phyloP scores from a whole-genome alignment of 2,329 filamentous ascomycete species.

The Trichoderma atroviride region DNA sequence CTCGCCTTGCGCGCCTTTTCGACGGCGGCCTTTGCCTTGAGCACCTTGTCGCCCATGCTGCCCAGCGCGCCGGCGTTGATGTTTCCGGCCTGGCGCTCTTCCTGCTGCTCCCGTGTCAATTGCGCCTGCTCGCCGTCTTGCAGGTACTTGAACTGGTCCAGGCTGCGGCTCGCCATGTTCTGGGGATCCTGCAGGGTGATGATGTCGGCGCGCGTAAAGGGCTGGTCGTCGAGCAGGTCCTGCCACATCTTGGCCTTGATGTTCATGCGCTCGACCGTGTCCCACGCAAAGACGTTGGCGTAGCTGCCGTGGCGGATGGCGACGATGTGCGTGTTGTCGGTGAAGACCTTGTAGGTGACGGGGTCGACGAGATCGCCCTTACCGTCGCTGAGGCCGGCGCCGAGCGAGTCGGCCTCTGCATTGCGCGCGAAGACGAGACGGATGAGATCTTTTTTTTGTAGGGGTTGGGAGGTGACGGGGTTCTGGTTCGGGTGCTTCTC shows the following conservation, averaged over 20 bases:
- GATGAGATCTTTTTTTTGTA: slow-evolving; percentile 82
- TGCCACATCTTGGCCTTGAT: slow-evolving; percentile 96
- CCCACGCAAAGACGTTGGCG: slow-evolving; percentile 95
- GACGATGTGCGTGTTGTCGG: slow-evolving; percentile 96
- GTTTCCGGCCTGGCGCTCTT: slow-evolving; percentile 64
- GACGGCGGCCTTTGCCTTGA: slow-evolving; percentile 92
- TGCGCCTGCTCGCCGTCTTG: slow-evolving; percentile 75
- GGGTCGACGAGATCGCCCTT: slow-evolving; percentile 88
- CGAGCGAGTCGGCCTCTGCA: slow-evolving; percentile 63
- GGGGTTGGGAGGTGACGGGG: slow-evolving; percentile 77
- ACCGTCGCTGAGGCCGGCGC: slow-evolving; percentile 53
- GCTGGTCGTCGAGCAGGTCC: slow-evolving; percentile 83
- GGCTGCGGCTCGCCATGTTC: slow-evolving; percentile 78
- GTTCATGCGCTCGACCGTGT: slow-evolving; percentile 93
- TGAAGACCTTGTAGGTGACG: slow-evolving; percentile 96
- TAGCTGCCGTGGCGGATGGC: slow-evolving; percentile 78
- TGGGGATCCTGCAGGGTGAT: slow-evolving; percentile 96
- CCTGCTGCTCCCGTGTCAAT: slow-evolving; percentile 69
- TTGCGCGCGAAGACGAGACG: slow-evolving; percentile 92
- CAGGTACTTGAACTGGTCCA: slow-evolving; percentile 86
- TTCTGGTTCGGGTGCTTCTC: slow-evolving; percentile 87
- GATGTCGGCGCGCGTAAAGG: slow-evolving; percentile 87
- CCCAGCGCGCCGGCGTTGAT: slow-evolving; percentile 83
- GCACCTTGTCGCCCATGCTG: slow-evolving; percentile 75
- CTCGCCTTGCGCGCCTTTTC: slow-evolving; percentile 82